Percentiles rank a stretch among this genome's conserved stretches.
Evolutionary conservation across 2,329 filamentous ascomycete species (phyloP).

Genomic region (Aureobasidium sp.): DNA sequence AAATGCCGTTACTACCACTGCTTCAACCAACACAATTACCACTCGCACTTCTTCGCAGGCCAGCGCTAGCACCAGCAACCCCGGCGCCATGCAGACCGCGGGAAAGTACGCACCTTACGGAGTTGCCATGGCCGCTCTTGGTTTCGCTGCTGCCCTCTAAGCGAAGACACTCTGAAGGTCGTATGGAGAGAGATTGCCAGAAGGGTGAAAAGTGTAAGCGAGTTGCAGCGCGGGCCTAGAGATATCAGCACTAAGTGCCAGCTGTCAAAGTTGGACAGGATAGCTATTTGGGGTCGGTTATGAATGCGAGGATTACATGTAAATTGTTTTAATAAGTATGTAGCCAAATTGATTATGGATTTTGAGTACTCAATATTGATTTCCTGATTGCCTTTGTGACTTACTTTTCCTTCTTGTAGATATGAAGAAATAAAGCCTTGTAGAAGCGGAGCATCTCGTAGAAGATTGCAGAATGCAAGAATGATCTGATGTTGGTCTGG

Average conservation of each 20-base stretch:
- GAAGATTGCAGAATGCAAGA: background rate
- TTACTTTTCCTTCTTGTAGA: too few species aligned
- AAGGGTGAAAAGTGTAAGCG: background rate
- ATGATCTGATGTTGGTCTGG: background rate
- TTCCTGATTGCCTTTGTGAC: background rate
- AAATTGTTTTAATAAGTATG: background rate
- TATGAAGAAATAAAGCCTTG: too few species aligned
- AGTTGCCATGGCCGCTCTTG: slow-evolving; percentile 2
- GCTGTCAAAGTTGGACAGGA: background rate
- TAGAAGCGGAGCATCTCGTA: background rate
- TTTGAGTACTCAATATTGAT: background rate
- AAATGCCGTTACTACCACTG: background rate
- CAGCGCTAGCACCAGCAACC: background rate
- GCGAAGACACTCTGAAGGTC: background rate
- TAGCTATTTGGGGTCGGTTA: background rate
- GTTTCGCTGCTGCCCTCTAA: slow-evolving; percentile 4
- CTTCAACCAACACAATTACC: background rate
- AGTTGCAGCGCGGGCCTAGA: background rate
- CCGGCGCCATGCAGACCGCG: background rate
- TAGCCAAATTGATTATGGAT: background rate
- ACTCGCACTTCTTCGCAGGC: background rate
- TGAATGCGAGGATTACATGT: background rate
- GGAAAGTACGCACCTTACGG: background rate
- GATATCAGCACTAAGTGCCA: background rate
- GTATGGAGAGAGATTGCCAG: background rate